Evolutionary conservation across 164 flowering plant species (phyloP).

Genomic region (Sextonia rubra): DNA sequence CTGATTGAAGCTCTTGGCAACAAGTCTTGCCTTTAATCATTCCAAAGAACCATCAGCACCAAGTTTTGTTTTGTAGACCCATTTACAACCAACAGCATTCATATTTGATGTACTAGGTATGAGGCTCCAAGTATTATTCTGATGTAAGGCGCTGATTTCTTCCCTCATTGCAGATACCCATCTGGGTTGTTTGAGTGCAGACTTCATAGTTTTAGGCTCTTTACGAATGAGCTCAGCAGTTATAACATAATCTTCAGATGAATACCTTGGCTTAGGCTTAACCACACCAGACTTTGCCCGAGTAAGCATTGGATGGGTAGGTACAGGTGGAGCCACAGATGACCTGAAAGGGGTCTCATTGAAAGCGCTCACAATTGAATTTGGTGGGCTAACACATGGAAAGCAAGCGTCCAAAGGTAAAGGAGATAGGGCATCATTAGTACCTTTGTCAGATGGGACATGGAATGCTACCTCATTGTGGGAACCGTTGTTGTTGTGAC

Average conservation of each 20-base stretch:
- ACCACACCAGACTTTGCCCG: too few relatives aligned
- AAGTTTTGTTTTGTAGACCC: constrained; percentile 9
- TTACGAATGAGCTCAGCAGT: too few relatives aligned
- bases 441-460: too few relatives aligned
- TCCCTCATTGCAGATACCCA: neutral
- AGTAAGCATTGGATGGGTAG: neutral
- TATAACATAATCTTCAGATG: neutral
- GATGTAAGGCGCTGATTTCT: constrained; percentile 1
- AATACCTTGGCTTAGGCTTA: too few relatives aligned
- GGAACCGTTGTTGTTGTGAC: too few relatives aligned
- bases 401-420: too few relatives aligned
- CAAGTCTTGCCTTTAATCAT: neutral
- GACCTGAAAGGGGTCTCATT: too few relatives aligned
- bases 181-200: neutral
- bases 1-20: constrained; percentile 2
- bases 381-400: too few relatives aligned
- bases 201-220: neutral
- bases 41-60: neutral
- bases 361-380: too few relatives aligned
- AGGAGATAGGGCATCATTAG: too few relatives aligned
- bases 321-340: neutral
- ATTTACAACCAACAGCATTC: constrained; percentile 6
- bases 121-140: constrained; percentile 6
- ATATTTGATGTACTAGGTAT: too few relatives aligned
- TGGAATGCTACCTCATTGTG: too few relatives aligned